Conservation (phyloP, 1,284 basidiomycete species). For the Naganishia sp. region DNA sequence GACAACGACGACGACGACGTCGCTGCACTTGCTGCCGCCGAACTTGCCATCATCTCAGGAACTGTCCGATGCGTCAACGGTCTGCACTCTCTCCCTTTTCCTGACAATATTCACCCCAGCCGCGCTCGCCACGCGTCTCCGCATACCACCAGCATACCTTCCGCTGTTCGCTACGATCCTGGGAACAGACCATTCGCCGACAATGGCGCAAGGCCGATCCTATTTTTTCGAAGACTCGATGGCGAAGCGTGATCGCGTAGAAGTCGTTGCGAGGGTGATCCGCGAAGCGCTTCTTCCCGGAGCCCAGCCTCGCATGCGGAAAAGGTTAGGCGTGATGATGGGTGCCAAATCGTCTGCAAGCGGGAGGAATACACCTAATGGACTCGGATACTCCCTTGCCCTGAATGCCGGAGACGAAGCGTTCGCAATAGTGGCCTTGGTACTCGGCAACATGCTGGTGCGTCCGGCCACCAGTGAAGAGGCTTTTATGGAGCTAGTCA, state of each 20-base stretch:
- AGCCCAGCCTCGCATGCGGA: slow-evolving; percentile 20
- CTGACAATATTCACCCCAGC: slow-evolving; percentile 67
- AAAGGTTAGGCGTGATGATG: slow-evolving; percentile 14
- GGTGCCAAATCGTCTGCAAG: slow-evolving; percentile 9
- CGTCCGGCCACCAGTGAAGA: slow-evolving; percentile 39
- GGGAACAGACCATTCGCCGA: slow-evolving; percentile 77
- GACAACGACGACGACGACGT: slow-evolving; percentile 15
- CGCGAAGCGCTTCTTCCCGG: slow-evolving; percentile 43
- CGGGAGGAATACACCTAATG: slow-evolving; percentile 12
- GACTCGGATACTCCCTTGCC: background rate
- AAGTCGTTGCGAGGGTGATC: slow-evolving; percentile 49
- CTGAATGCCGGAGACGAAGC: slow-evolving; percentile 46
- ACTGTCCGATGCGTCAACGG: slow-evolving; percentile 51
- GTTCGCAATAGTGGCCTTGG: slow-evolving; percentile 45
- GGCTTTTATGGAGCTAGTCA: slow-evolving; percentile 39
- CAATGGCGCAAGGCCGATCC: slow-evolving; percentile 47
- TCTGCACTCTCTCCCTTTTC: slow-evolving; percentile 45
- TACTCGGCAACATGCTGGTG: slow-evolving; percentile 44
- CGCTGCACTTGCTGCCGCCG: slow-evolving; percentile 16
- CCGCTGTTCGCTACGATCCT: slow-evolving; percentile 81
- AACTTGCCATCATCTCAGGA: background rate
- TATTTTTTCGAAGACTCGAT: slow-evolving; percentile 38
- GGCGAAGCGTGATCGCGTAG: slow-evolving; percentile 43
- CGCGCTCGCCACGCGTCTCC: slow-evolving; percentile 65
- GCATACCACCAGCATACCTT: slow-evolving; percentile 69